Evolutionary conservation across 2,329 filamentous ascomycete genomes (phyloP), one percentile per base, ranked within the genome.

Genomic region (Fusarium circinatum): DNA sequence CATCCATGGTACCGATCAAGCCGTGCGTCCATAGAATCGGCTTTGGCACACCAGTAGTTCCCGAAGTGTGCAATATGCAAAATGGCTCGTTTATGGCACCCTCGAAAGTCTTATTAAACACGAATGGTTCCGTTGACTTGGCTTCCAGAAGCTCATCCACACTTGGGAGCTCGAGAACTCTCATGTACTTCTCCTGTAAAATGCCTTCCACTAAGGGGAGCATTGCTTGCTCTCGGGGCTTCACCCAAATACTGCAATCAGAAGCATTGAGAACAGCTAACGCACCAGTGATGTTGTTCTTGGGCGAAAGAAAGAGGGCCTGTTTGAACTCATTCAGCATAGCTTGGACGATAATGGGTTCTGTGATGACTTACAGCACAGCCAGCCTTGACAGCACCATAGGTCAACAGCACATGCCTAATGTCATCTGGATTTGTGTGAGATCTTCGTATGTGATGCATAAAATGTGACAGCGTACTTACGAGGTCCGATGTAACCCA

Each of bases 21-120:
- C 70, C 77, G 66, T 86, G 80, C 8, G 80, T 79, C 72, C 79
- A 78, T 3, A 74, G 58, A n/a, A 85, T 82, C 0, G 82, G 83
- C 57, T 85, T 85, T 3, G 83, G 84, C 0, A 83, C 62, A 6
- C 84, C 84, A 6, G 84, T 86, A 3, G 82, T 80, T 5, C 85
- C 85, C 8, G 83, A 85, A 0, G 84, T 85, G 55, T 86, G 84
- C 2, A 85, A 60, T 32, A 82, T 78, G 32, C 82, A 78, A 10
- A 84, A 82, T 1, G 81, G 80, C 3, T 84, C 83, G 36, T 80
- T 69, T 0, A 70, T 71, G 11, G 80, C 82, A 6, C 71, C 6
- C 80, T 78, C n/a, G 79, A 84, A 5, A 74, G 79, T 45, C 80
- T 82, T 8, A 70, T 8, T 36, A 82, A 84, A 0, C 65, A 20